Evolutionary conservation across 2,329 filamentous ascomycete species (phyloP), one percentile per base, ranked within the genome.

Genomic region (Sporothrix protearum): DNA sequence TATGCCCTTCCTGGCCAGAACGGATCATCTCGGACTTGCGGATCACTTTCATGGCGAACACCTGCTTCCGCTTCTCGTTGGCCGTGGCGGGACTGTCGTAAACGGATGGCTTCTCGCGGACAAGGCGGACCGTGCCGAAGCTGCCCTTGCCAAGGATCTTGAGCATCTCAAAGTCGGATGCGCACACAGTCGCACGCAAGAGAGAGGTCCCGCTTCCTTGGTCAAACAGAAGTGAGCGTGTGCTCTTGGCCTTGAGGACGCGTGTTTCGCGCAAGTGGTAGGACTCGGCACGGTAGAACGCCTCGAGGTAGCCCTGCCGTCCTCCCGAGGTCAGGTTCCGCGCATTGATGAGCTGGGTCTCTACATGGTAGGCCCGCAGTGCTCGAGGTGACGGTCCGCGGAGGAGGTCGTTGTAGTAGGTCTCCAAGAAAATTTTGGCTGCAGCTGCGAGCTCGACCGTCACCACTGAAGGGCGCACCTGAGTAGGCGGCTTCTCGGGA

Each of bases 21-120:
- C 90, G 89, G 71, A 98, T 85, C 94, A 97, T 98, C 71, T 93
- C 90, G 0, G 93, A 93, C 79, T 99, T 99, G 72, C 92, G 89
- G 75, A 98, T 98, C 42, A 97, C 92, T 79, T 98, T 98, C 95
- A 98, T 97, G 16, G 96, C 96, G 79, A 91, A 98, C 0, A 97
- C 89, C 71, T 91, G 86, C 68, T 85, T 86, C 71, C 28, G 55
- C 25, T 64, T 71, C 4, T 45, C 51, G n/a, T 22, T 36, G 19
- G 19, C 55, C 39, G 28, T 68, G n/a, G 19, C 63, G 1, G 69
- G 70, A 3, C 30, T 51, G n/a, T 73, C 68, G 6, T 47, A 36
- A 1, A 10, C 10, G 0, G 64, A 10, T 2, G 47, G 69, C 74
- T 83, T 91, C 78, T 94, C 91, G 71, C 89, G 89, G 1, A 98